Percentiles rank a stretch among this genome's conserved stretches.
These are phyloP conservation scores for Leucocoprinus sp. DNA, from an alignment of 768 basidiomycete genomes.

Conservation along the genomic window DNA sequence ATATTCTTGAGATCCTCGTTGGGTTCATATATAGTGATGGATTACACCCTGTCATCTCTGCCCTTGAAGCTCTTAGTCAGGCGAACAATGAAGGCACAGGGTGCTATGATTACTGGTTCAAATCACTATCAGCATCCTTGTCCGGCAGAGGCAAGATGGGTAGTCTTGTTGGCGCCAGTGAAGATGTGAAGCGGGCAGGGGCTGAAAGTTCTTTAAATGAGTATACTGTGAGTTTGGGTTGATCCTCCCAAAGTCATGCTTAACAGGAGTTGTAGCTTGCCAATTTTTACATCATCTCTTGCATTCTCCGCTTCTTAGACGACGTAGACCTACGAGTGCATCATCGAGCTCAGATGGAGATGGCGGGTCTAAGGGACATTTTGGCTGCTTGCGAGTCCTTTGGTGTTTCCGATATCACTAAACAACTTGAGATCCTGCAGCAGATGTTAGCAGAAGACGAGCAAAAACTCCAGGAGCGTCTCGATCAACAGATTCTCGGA, in stretches of 20 bases:
- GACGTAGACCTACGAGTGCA: slow-evolving; percentile 83
- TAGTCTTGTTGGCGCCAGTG: slow-evolving; percentile 89
- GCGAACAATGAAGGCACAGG: slow-evolving; percentile 53
- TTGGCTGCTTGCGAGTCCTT: slow-evolving; percentile 62
- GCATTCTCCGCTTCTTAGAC: slow-evolving; percentile 54
- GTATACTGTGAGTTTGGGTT: slow-evolving; percentile 59
- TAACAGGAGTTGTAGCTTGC: slow-evolving; percentile 35
- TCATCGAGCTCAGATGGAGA: slow-evolving; percentile 83
- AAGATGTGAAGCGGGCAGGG: slow-evolving; percentile 69
- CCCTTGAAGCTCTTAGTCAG: slow-evolving; percentile 64
- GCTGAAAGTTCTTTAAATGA: slow-evolving; percentile 68
- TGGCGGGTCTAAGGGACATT: slow-evolving; percentile 72
- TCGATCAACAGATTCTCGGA: slow-evolving; percentile 68
- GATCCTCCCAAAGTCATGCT: slow-evolving; percentile 1
- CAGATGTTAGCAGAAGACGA: slow-evolving; percentile 68
- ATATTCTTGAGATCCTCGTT: slow-evolving; percentile 70
- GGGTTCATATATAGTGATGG: slow-evolving; percentile 62
- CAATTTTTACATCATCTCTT: slow-evolving; percentile 68
- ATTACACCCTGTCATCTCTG: slow-evolving; percentile 60
- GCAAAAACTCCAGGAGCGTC: slow-evolving; percentile 55
- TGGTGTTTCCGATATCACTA: slow-evolving; percentile 55
- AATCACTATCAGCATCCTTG: slow-evolving; percentile 64
- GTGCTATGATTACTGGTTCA: slow-evolving; percentile 86
- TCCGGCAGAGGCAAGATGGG: slow-evolving; percentile 91
- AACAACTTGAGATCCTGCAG: slow-evolving; percentile 55